phyloP scores from a whole-genome alignment of 2,329 filamentous ascomycete species.

The Pseudogymnoascus sp. region DNA sequence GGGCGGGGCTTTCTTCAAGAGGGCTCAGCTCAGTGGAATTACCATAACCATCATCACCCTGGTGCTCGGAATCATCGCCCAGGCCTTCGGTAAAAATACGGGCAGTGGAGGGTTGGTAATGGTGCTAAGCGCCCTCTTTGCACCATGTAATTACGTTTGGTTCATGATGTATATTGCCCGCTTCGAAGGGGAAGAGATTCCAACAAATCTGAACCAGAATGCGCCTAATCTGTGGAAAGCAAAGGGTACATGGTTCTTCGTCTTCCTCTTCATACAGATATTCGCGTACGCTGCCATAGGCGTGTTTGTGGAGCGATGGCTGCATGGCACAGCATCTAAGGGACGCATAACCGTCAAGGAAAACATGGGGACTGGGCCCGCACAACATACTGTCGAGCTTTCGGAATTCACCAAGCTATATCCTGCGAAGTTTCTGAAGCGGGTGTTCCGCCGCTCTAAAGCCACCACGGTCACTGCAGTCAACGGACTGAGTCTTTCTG shows the following conservation, averaged over 20 bases:
- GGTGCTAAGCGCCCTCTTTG: slow-evolving; percentile 67
- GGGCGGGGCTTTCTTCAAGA: slow-evolving; percentile 75
- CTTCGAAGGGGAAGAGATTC: slow-evolving; percentile 55
- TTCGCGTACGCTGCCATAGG: slow-evolving; percentile 68
- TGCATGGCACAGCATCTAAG: slow-evolving; percentile 66
- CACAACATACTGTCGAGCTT: slow-evolving; percentile 55
- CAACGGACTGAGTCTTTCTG: slow-evolving; percentile 60
- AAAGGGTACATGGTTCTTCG: slow-evolving; percentile 66
- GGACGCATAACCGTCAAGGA: slow-evolving; percentile 45
- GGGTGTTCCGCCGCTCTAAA: slow-evolving; percentile 27
- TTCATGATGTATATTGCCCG: slow-evolving; percentile 69
- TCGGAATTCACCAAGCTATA: slow-evolving; percentile 72
- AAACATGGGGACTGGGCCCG: slow-evolving; percentile 18
- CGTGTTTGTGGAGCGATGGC: slow-evolving; percentile 59
- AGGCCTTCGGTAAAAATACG: slow-evolving; percentile 48
- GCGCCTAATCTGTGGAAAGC: slow-evolving; percentile 62
- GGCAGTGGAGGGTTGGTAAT: slow-evolving; percentile 55
- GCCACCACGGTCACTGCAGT: slow-evolving; percentile 72
- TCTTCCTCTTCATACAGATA: slow-evolving; percentile 70
- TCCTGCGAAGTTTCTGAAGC: slow-evolving; percentile 44
- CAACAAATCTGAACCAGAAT: slow-evolving; percentile 51
- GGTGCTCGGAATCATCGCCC: slow-evolving; percentile 71
- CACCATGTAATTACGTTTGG: slow-evolving; percentile 80
- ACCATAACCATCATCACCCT: slow-evolving; percentile 63
- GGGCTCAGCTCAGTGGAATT: slow-evolving; percentile 80